Evolutionary conservation across 108 stramenopile species (phyloP).

Genomic region (Nannochloropsis gaditana): DNA sequence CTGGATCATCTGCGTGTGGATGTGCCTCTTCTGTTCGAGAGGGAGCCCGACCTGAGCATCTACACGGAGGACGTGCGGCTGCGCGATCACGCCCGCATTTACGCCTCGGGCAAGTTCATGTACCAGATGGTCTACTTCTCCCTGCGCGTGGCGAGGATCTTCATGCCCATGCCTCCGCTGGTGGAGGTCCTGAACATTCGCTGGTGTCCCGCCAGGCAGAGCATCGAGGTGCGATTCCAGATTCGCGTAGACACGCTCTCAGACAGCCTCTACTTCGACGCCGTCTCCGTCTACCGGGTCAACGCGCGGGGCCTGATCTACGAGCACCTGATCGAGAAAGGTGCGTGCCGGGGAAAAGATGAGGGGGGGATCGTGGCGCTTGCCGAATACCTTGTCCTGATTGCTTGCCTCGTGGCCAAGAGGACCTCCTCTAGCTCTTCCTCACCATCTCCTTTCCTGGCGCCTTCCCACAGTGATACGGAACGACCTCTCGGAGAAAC

Average conservation of each 20-base stretch:
- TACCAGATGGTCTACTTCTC: not conserved
- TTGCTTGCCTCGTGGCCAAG: too few species aligned
- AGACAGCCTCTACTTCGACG: conserved; percentile 1
- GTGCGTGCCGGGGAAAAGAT: not conserved
- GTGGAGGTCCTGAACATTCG: not conserved
- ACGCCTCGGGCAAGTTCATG: not conserved
- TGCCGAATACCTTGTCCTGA: too few species aligned
- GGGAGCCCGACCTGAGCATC: conserved; percentile 14
- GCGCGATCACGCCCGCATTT: not conserved
- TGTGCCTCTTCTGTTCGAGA: not conserved
- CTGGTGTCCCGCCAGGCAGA: not conserved
- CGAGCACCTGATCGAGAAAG: conserved; percentile 13
- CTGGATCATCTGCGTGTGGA: conserved; percentile 14
- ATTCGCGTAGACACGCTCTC: not conserved
- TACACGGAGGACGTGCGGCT: conserved; percentile 9
- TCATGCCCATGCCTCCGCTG: conserved; percentile 16
- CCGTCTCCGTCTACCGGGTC: not conserved
- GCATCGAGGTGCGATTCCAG: not conserved
- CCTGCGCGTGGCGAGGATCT: not conserved
- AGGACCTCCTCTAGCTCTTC: not conserved
- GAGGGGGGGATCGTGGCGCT: too few species aligned
- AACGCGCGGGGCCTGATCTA: conserved; percentile 8
- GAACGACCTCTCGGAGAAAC: not conserved
- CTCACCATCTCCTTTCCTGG: not conserved
- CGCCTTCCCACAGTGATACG: not conserved